Conservation (phyloP, 2,329 filamentous ascomycete genomes). For the Fusarium kyushuense region DNA sequence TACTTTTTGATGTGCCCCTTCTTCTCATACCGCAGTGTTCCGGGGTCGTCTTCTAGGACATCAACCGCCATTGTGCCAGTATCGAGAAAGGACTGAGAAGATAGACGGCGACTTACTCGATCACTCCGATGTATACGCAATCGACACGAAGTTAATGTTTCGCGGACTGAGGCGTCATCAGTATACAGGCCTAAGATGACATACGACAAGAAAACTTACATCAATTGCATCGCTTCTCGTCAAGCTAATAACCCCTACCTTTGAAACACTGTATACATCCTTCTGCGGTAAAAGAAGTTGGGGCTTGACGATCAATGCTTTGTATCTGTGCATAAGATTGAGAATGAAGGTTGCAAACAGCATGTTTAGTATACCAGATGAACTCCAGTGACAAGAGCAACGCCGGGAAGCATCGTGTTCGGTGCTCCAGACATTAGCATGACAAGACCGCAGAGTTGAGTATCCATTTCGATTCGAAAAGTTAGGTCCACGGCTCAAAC, state of each 20-base stretch:
- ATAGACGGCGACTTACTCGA: no score
- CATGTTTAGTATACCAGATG: constrained; percentile 44
- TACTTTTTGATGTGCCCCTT: no score
- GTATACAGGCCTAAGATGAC: background rate
- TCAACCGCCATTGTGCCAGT: no score
- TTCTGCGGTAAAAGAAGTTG: constrained; percentile 58
- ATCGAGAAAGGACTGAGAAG: no score
- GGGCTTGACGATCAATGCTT: constrained; percentile 45
- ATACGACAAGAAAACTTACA: constrained; percentile 43
- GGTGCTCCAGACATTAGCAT: constrained; percentile 8
- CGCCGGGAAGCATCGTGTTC: constrained; percentile 46
- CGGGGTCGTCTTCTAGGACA: no score
- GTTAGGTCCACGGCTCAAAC: background rate
- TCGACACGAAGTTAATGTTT: no score
- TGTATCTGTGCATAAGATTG: background rate
- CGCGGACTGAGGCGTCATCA: constrained; percentile 52
- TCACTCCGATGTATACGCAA: no score
- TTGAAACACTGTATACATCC: constrained; percentile 62
- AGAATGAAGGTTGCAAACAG: background rate
- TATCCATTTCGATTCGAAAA: background rate
- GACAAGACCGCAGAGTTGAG: fast-evolving
- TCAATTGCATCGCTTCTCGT: constrained; percentile 62
- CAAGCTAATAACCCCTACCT: constrained; percentile 58
- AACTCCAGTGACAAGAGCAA: constrained; percentile 51
- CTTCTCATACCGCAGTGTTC: no score